Evolutionary conservation across 805 yeast genomes (phyloP), one percentile per base, ranked within the genome.

Genomic region (Zygosaccharomyces siamensis): DNA sequence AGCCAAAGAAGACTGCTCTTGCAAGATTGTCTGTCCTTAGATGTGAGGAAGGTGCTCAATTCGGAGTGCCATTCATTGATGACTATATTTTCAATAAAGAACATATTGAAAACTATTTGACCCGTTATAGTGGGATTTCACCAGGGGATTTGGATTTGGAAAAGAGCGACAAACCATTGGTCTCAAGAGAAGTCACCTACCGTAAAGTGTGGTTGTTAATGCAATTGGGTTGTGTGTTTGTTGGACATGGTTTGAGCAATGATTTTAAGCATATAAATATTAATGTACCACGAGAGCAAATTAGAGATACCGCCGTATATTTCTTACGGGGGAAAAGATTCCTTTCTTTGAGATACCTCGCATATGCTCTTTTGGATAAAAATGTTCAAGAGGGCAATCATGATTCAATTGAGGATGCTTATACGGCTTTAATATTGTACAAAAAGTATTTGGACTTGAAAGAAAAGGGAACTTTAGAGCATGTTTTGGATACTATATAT

Each of bases 351-450:
- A 84, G 92, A 61, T 93, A 89, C 63, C 71, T 93, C 63, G 89
- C 95, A 10, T 89, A 89, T 76, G 80, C 81, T 26, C 73, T 92
- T 41, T 72, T 93, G 46, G 78, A 77, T 30, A 82, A 80, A 52
- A 77, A 81, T 43, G 95, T 95, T 28, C 99, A 93, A 65, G 81
- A 81, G 2, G 96, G 93, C 1, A 92, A 92, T 62, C 99, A 93
- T 67, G 98, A 95, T 64, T 92, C 98, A 0, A 89, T 93, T 39
- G 99, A 93, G 62, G 99, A 93, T 71, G 97, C 99, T 0, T 72
- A 75, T 48, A 84, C 95, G 8, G 98, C 99, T 0, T 73, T 93
- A 57, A 67, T 78, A 39, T 70, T 93, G 31, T 95, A 87, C 70
- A 78, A 80, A 52, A 81, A 80, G 59, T 92, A 87, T 61, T 67